These are phyloP conservation scores for Phytophthora meadii DNA, from an alignment of 352 stramenopile species.

Conservation along the genomic window DNA sequence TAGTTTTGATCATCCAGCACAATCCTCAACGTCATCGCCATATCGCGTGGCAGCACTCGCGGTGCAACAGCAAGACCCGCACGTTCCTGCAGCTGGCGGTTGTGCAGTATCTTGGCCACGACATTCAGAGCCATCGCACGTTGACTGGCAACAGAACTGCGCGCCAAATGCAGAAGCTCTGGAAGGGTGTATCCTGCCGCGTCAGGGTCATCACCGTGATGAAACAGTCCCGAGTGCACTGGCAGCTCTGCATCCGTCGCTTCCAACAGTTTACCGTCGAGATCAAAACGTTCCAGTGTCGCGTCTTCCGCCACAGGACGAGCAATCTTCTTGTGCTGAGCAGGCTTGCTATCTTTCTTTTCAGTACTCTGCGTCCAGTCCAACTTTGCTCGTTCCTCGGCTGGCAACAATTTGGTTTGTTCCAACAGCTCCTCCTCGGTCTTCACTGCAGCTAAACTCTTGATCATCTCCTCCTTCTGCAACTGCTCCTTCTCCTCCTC, in stretches of 20 bases:
- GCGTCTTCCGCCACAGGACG: slow-evolving; percentile 28
- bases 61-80: slow-evolving; percentile 24
- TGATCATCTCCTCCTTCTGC: slow-evolving; percentile 35
- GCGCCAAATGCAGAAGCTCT: slow-evolving; percentile 76
- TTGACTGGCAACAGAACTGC: slow-evolving; percentile 76
- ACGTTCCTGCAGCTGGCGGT: slow-evolving; percentile 38
- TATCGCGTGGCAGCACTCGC: slow-evolving; percentile 48
- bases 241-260: slow-evolving; percentile 31
- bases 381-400: slow-evolving; percentile 79
- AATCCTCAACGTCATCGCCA: slow-evolving; percentile 60
- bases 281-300: slow-evolving; percentile 73
- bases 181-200: slow-evolving; percentile 75
- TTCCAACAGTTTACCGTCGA: slow-evolving; percentile 54
- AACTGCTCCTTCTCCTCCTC: slow-evolving; percentile 8
- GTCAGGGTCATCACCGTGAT: slow-evolving; percentile 80
- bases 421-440: slow-evolving; percentile 70
- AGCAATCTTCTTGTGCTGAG: slow-evolving; percentile 13
- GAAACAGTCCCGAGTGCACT: slow-evolving; percentile 74
- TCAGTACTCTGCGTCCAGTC: slow-evolving; percentile 67
- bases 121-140: slow-evolving; percentile 69
- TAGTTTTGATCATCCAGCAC: slow-evolving; percentile 75
- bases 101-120: slow-evolving; percentile 67
- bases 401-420: slow-evolving; percentile 50
- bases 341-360: slow-evolving; percentile 15
- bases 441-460: slow-evolving; percentile 60